phyloP scores from a whole-genome alignment of 345 rosid genomes.

The Eucalyptus regnans region DNA sequence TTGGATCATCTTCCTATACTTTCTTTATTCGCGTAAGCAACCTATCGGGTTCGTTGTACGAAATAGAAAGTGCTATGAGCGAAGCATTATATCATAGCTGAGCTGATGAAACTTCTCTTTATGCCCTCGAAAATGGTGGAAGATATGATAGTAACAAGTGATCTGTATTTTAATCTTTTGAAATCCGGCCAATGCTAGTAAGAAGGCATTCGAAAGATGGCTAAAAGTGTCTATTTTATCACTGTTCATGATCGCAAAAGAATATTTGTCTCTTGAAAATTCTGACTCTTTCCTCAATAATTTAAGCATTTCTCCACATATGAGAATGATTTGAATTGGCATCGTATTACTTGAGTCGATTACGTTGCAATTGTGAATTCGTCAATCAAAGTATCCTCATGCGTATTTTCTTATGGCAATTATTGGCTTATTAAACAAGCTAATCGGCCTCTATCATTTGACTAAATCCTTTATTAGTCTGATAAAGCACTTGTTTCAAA shows the following conservation, averaged over 20 bases:
- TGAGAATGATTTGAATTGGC: neutral
- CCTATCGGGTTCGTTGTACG: rapidly evolving
- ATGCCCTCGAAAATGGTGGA: neutral
- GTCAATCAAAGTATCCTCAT: neutral
- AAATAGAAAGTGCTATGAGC: neutral
- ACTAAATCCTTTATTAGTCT: neutral
- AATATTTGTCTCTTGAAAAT: neutral
- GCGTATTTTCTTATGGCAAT: neutral
- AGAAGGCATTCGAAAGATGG: neutral
- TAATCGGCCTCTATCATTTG: neutral
- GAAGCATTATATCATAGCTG: neutral
- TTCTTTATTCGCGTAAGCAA: neutral
- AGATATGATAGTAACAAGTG: neutral
- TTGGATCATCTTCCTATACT: neutral
- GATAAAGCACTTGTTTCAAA: neutral
- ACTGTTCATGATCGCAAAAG: neutral
- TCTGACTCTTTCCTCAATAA: neutral
- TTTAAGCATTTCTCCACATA: neutral
- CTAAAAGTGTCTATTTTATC: neutral
- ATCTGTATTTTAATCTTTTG: neutral
- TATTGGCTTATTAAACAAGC: neutral
- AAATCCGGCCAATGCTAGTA: neutral
- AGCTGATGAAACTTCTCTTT: neutral
- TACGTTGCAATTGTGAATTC: neutral
- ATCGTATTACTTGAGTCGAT: neutral